Evolutionary conservation across 768 basidiomycete genomes (phyloP), one percentile per base, ranked within the genome.

Genomic region (Tulasnella sp.): DNA sequence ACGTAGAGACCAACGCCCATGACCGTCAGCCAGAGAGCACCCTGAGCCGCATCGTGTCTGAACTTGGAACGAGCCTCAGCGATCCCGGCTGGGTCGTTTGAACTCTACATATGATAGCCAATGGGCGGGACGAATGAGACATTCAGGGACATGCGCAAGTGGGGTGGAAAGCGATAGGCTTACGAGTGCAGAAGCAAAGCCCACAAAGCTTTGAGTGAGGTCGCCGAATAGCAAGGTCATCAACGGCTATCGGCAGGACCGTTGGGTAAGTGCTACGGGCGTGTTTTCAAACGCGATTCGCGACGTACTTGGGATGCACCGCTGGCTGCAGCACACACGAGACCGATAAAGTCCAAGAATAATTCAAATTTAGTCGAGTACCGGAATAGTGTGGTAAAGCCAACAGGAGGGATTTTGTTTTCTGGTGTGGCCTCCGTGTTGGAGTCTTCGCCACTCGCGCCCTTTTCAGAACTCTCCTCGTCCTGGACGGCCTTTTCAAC

Each of bases 1-100:
- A 84, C 48, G 76, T 86, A 85, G 80, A 86, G 86, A n/a, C 85
- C 88, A 64, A 87, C 80, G 77, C 87, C 88, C 79, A 85, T 84
- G 69, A 83, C 80, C 75, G 83, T 82, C 44, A 86, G 82, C 54
- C 83, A 83, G 14, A 85, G 82, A 4, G 83, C 83, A 50, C 83
- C 83, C 69, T 81, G 80, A 74, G 82, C 76, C 40, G 83, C 81
- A 28, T 81, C 76, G 48, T 24, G 6, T 77, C 82, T 83, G 5
- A 72, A 80, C 34, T 69, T 69, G 64, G 28, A 34, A 4, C 28
- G 24, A 14, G 64, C 64, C 1, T 2, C 64, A 31, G 24, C 28
- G 8, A 69, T 69, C 4, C 31, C 64, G n/a, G 31, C n/a, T 31
- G 64, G 24, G 64, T 69, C 64, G 22, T 34, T 6, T 37, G 64